Base-by-base conservation (phyloP, 352 stramenopile genomes). In the Pythium scleroteichum region DNA sequence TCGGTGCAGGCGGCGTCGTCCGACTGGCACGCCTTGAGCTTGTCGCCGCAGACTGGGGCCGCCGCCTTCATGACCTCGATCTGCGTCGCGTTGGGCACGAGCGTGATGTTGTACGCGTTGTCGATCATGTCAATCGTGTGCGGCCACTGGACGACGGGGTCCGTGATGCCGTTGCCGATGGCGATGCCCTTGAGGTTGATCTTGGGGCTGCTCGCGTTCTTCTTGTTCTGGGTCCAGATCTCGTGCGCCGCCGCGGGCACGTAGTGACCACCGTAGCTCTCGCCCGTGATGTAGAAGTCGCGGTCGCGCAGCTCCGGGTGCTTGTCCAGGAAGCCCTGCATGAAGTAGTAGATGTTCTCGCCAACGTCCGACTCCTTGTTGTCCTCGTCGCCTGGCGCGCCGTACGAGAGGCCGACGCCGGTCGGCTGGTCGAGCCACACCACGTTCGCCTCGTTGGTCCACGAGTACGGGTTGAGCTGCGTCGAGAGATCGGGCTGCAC, bases 21-120 rank as follows among this genome's bases (percentile, higher is more conserved):
- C 2, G 29, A 52, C 55, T 83, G 74, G 23, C 75, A 87, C 27
- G 27, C 54, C 35, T 71, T 48, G 40, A 86, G 73, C 50, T 71
- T 61, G 4, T 75, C 35, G 16, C 58, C 64, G 45, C 79, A 91
- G 35, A 61, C 46, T 2, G 62, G 68, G 22, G 73, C 65, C 8
- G 64, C 52, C 0, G 46, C 51, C 55, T 85, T 62, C 38, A 85
- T 72, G n/a, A 55, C 49, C 13, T 67, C 62, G n/a, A 82, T 26
- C 22, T 76, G 33, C 0, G 23, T 69, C 7, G 52, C 54, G 40
- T 73, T 79, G 1, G 39, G 6, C 47, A 87, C 49, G 5, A 90
- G 59, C 44, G 76, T 84, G 47, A 90, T 59, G 61, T 88, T 90
- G 73, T 90, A 90, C 24, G 62, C 44, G 63, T 92, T 91, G 42